Base-by-base conservation (phyloP, 164 flowering plant genomes). In the Litsea cubeba region DNA sequence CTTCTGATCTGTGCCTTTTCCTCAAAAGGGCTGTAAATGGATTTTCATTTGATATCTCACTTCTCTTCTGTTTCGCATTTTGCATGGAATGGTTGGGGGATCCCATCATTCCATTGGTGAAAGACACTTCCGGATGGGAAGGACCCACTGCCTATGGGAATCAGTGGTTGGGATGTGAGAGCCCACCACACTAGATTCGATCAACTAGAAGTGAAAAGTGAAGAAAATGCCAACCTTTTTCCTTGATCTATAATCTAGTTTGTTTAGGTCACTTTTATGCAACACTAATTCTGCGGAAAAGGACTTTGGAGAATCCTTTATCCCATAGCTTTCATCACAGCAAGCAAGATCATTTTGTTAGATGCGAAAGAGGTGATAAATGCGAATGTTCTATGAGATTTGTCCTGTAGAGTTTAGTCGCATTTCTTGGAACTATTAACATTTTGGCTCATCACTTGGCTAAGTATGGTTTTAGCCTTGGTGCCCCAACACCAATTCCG, bases 11-110 rank as follows among this genome's bases (percentile, higher is more conserved):
- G 49, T 26, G 65, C 65, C 63, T 71, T 71, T 71, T 20, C 24
- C 64, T 54, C 73, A 58, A 54, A 71, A 71, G 73, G 50, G 64
- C 49, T 54, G 49, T 49, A 49, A 26, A 28, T 71, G 73, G 65
- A 60, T 71, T 54, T 51, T 20, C 22, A 23, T 35, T 58, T 58
- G n/a, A 14, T 18, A 3, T 18, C 22, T 58, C 62, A n/a, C 8
- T 58, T 58, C 8, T 58, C 22, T 17, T 63, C 30, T 64, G 17
- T 23, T 64, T 23, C 3, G 67, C 67, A 64, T 64, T 23, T 67
- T 67, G 69, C 69, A 67, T 67, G 69, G 69, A 67, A 67, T 28
- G 24, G 69, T 40, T 57, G n/a, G 49, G 49, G 23, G 17, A 57
- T 5, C n/a, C 50, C 51, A 49, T 71, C 23, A 58, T 71, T 60